These are phyloP conservation scores for Erythrobasidium hasegawianum DNA, from an alignment of 1,284 basidiomycete species.

Conservation along the genomic window DNA sequence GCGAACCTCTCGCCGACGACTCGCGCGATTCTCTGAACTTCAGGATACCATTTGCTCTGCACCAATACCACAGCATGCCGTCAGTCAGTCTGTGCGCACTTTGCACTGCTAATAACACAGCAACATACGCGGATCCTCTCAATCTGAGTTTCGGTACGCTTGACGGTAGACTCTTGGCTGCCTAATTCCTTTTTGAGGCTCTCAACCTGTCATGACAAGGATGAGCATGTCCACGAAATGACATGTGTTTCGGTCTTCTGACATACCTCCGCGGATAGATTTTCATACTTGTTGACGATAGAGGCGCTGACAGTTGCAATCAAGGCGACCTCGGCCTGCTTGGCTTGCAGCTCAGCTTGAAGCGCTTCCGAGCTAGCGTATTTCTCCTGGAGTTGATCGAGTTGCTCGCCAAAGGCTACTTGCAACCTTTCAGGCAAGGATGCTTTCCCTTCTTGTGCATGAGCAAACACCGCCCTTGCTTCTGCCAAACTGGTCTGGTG, in stretches of 20 bases:
- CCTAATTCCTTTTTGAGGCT: constrained; percentile 1
- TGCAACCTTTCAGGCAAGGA: constrained; percentile 3
- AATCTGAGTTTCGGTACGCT: neutral
- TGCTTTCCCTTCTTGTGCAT: neutral
- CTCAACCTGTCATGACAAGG: constrained; percentile 16
- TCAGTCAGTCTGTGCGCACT: no score
- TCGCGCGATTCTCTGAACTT: constrained; percentile 66
- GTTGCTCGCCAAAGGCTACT: constrained; percentile 8
- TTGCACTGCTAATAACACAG: no score
- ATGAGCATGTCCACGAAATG: no score
- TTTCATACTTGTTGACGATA: constrained; percentile 74
- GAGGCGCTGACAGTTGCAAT: constrained; percentile 68
- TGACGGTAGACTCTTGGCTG: constrained; percentile 8
- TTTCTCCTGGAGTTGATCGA: constrained; percentile 45
- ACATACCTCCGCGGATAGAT: constrained; percentile 54
- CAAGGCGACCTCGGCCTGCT: constrained; percentile 66
- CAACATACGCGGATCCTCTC: constrained; percentile 14
- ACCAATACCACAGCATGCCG: neutral
- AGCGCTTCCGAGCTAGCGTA: constrained; percentile 53
- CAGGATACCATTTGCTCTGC: constrained; percentile 84
- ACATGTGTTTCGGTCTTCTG: neutral
- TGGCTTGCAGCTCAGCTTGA: constrained; percentile 59
- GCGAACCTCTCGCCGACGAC: constrained; percentile 84
- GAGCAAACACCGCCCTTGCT: constrained; percentile 6
- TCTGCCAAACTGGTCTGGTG: neutral